Conservation (phyloP, 495 filamentous ascomycete genomes). For the Aspergillus olivimuriae region DNA sequence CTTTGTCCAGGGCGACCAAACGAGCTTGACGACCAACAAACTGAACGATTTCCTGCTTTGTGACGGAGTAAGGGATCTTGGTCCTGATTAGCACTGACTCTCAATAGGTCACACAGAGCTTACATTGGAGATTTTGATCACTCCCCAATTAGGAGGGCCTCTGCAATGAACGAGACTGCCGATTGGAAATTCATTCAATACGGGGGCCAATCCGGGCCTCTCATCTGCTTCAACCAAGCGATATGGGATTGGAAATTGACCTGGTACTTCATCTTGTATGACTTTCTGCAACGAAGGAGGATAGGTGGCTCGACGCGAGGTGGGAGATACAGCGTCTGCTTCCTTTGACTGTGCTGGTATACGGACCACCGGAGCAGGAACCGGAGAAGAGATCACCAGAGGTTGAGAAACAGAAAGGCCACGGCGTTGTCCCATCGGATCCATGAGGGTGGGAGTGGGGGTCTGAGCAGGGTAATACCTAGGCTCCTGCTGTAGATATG, state of each 20-base stretch:
- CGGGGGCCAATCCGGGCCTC: slow-evolving; percentile 6
- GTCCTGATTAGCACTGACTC: slow-evolving; percentile 4
- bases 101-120: slow-evolving; percentile 16
- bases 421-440: background rate
- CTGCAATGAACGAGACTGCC: slow-evolving; percentile 13
- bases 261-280: background rate
- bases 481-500: background rate
- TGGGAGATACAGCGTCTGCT: background rate
- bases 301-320: background rate
- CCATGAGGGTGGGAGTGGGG: background rate
- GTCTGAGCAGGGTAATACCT: background rate
- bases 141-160: slow-evolving; percentile 27
- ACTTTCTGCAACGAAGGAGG: background rate
- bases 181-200: slow-evolving; percentile 21
- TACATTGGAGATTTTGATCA: slow-evolving; percentile 43
- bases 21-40: slow-evolving; percentile 63
- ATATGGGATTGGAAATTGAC: background rate
- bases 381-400: background rate
- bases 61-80: slow-evolving; percentile 64
- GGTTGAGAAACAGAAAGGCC: too few relatives aligned
- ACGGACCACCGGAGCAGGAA: background rate
- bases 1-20: slow-evolving; percentile 44
- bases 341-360: background rate
- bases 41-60: slow-evolving; percentile 59
- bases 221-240: background rate